phyloP scores from a whole-genome alignment of 78 protist species.

The Isochrysis galbana region DNA sequence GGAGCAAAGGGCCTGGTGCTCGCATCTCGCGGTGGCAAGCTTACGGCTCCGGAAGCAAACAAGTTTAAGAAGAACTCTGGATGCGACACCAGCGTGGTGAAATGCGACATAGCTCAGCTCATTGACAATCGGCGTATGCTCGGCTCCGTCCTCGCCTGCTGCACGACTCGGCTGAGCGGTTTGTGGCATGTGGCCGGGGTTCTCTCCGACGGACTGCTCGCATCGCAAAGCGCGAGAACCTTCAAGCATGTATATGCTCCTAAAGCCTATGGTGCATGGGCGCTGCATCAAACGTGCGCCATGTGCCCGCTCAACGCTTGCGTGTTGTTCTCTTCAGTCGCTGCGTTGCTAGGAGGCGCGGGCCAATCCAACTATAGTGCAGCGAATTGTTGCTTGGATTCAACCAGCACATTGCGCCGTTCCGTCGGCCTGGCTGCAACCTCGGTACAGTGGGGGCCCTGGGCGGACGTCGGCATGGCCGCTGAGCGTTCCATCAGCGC shows the following conservation, averaged over 20 bases:
- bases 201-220: slow-evolving; percentile 17
- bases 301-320: not conserved
- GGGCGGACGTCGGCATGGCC: slow-evolving; percentile 45
- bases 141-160: too few relatives aligned
- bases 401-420: not conserved
- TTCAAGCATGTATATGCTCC: not conserved
- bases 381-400: slow-evolving; percentile 40
- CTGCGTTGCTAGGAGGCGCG: slow-evolving; percentile 33
- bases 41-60: not conserved
- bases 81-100: not conserved
- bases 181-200: slow-evolving; percentile 30
- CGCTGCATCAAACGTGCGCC: not conserved
- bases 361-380: slow-evolving; percentile 54
- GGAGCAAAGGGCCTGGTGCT: not conserved
- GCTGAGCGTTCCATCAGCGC: not conserved
- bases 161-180: not conserved
- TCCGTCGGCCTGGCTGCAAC: not conserved
- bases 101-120: not conserved
- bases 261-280: not conserved
- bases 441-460: slow-evolving; percentile 45
- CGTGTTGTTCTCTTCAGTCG: slow-evolving; percentile 38
- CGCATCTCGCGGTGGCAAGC: not conserved
- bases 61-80: not conserved
- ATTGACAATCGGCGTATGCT: not conserved
- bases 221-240: not conserved